Conservation (phyloP, 805 yeast genomes). For the Millerozyma miso region DNA sequence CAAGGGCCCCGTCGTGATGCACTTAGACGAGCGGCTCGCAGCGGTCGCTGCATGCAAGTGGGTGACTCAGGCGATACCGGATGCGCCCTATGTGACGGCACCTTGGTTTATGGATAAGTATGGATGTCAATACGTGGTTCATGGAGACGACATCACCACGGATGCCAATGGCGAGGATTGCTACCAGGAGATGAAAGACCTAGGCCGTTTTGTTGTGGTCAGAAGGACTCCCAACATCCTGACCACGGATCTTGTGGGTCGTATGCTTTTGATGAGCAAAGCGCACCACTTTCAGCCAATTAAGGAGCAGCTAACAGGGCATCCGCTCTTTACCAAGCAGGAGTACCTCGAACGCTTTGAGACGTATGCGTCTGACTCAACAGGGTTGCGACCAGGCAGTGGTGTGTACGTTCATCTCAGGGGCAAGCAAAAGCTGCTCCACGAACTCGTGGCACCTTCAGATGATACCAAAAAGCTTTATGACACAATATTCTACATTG, state of each 20-base stretch:
- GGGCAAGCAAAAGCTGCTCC: slow-evolving; percentile 17
- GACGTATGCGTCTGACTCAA: slow-evolving; percentile 57
- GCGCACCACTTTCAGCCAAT: slow-evolving; percentile 50
- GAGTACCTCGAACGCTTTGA: slow-evolving; percentile 42
- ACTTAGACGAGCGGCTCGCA: slow-evolving; percentile 65
- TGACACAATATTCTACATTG: slow-evolving; percentile 49
- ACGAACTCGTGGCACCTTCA: slow-evolving; percentile 33
- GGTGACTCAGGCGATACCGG: slow-evolving; percentile 65
- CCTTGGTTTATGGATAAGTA: slow-evolving; percentile 71
- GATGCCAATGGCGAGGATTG: slow-evolving; percentile 96
- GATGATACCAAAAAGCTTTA: slow-evolving; percentile 12
- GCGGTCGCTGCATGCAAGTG: slow-evolving; percentile 91
- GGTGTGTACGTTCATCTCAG: slow-evolving; percentile 48
- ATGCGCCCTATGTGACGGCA: slow-evolving; percentile 92
- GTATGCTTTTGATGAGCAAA: slow-evolving; percentile 66
- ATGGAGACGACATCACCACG: slow-evolving; percentile 96
- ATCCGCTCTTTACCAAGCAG: slow-evolving; percentile 22
- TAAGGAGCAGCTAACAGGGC: slow-evolving; percentile 13
- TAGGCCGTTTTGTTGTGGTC: slow-evolving; percentile 86
- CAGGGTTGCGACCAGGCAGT: slow-evolving; percentile 57
- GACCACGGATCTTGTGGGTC: slow-evolving; percentile 90
- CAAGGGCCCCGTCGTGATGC: slow-evolving; percentile 96
- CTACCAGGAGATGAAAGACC: slow-evolving; percentile 74
- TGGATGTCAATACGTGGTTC: slow-evolving; percentile 88
- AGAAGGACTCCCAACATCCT: slow-evolving; percentile 91